Base-by-base conservation (phyloP, 352 stramenopile genomes). In the Phytophthora citrophthora region DNA sequence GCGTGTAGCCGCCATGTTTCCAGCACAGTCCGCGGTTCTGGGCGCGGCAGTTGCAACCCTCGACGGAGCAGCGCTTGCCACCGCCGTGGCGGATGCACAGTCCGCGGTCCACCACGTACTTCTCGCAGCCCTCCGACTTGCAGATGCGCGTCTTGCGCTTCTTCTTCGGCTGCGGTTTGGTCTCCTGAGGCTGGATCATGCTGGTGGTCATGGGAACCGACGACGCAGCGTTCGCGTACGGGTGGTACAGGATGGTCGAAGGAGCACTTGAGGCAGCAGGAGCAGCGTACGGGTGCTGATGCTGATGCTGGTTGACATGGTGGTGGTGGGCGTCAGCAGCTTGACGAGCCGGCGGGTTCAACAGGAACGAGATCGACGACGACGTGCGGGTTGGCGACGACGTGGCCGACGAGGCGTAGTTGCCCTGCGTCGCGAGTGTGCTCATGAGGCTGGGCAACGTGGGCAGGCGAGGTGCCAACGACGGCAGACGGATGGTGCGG, bases 71-170 rank as follows among this genome's bases (percentile, higher is more conserved):
- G 43, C 85, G 79, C 56, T 92, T 90, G 58, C 88, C 88, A 16
- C 88, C 88, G 12, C 88, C 86, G 64, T 96, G 88, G 43, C 88
- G 88, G 53, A 94, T 93, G 60, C 88, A 81, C 26, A 82, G 74
- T 0, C 80, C 78, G 27, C 70, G 77, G 47, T 88, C 68, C 10
- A 88, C 68, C 34, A 83, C 74, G 53, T 85, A 80, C 45, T 88
- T 88, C 13, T 78, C 61, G 50, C 78, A 88, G 29, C 68, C 78
- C 10, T 70, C 56, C 5, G 58, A 64, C 32, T 72, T 81, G 59
- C 78, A 87, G 20, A 78, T 76, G 32, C 77, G 74, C 4, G 66
- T 63, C 51, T 73, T 78, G 20, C 77, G 69, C 50, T 81, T 77
- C 53, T 79, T 75, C 58, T 72, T 76, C 13, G 58, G 36, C 7